A percentile compares a stretch with the other conserved stretches of the same genome.
Conservation (phyloP, 2,329 filamentous ascomycete genomes). For the Fusarium protoensiforme region DNA sequence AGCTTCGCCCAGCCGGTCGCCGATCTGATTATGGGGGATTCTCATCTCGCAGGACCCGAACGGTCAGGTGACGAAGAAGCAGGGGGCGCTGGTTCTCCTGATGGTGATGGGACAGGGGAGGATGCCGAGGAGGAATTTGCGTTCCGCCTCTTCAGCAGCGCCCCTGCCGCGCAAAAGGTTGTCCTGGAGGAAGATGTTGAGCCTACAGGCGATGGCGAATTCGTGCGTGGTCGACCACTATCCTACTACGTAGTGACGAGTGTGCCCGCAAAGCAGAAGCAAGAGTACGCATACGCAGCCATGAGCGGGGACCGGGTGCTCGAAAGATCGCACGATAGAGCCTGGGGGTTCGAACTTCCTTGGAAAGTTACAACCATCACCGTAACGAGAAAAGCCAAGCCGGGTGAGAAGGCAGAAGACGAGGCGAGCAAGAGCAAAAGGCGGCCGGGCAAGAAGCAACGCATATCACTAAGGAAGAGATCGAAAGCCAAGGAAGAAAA, state of each 20-base stretch:
- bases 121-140: slow-evolving; percentile 57
- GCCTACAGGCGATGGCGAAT: slow-evolving; percentile 50
- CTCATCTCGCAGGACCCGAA: slow-evolving; percentile 4
- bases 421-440: slow-evolving; percentile 49
- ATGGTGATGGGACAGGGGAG: slow-evolving; percentile 22
- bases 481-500: slow-evolving; percentile 55
- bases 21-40: not conserved
- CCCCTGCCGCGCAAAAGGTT: slow-evolving; percentile 59
- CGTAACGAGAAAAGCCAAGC: slow-evolving; percentile 45
- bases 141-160: slow-evolving; percentile 67
- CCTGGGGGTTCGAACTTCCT: slow-evolving; percentile 70
- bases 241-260: slow-evolving; percentile 61
- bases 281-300: slow-evolving; percentile 58
- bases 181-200: slow-evolving; percentile 59
- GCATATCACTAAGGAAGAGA: slow-evolving; percentile 62
- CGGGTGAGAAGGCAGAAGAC: slow-evolving; percentile 13
- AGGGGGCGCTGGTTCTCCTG: slow-evolving; percentile 6
- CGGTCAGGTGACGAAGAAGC: slow-evolving; percentile 16
- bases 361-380: slow-evolving; percentile 65
- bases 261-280: slow-evolving; percentile 50
- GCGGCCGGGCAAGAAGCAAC: slow-evolving; percentile 68
- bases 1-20: slow-evolving; percentile 7
- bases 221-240: slow-evolving; percentile 52
- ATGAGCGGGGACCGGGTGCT: slow-evolving; percentile 65
- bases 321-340: slow-evolving; percentile 53